phyloP scores from a whole-genome alignment of 805 yeast species.

The Pichia exigua region DNA sequence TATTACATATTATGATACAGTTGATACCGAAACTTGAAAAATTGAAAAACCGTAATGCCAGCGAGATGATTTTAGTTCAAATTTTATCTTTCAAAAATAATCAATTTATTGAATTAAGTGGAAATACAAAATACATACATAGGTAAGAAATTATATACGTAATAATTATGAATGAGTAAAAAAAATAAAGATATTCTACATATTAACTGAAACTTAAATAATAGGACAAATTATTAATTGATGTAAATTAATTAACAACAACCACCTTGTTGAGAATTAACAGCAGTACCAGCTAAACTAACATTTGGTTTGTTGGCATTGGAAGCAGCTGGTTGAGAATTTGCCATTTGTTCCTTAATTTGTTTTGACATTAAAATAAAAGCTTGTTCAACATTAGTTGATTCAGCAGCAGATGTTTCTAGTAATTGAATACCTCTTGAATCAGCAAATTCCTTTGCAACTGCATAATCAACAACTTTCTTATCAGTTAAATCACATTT shows the following conservation, averaged over 20 bases:
- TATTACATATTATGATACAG: too few species aligned
- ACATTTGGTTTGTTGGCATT: slow-evolving; percentile 51
- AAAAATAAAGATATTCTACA: not conserved
- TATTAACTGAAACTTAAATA: not conserved
- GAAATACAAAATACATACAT: not conserved
- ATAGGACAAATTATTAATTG: not conserved
- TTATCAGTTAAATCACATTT: slow-evolving; percentile 91
- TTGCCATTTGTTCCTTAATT: slow-evolving; percentile 91
- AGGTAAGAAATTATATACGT: not conserved
- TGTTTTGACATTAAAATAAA: slow-evolving; percentile 98
- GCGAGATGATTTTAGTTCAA: not conserved
- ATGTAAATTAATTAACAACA: slow-evolving; percentile 34
- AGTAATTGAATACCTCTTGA: slow-evolving; percentile 88
- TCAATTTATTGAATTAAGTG: not conserved
- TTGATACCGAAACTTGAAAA: too few species aligned
- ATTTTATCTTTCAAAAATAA: not conserved
- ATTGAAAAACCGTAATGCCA: not conserved
- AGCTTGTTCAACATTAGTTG: slow-evolving; percentile 97
- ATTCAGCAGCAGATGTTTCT: slow-evolving; percentile 91
- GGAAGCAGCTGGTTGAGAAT: slow-evolving; percentile 37
- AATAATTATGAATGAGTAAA: not conserved
- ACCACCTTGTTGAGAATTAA: slow-evolving; percentile 35
- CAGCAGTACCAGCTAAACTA: slow-evolving; percentile 64
- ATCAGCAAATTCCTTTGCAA: slow-evolving; percentile 97
- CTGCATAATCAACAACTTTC: slow-evolving; percentile 91